These are phyloP conservation scores for Penicillium brevicompactum DNA, from an alignment of 2,329 filamentous ascomycete species.

Conservation along the genomic window DNA sequence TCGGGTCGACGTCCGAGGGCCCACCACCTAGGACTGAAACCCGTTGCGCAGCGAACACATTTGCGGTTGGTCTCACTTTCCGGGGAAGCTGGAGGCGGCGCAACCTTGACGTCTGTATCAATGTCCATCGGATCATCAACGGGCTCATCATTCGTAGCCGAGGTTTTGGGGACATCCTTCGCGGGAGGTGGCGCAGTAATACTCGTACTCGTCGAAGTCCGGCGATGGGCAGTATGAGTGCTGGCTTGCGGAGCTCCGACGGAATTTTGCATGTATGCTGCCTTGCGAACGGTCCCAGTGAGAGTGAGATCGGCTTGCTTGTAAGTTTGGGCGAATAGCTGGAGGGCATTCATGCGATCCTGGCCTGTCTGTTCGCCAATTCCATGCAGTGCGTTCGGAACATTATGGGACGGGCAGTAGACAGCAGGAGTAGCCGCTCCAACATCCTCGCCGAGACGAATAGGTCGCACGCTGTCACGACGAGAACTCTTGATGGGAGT, in stretches of 20 bases:
- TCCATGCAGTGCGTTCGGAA: constrained; percentile 72
- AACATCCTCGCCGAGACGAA: constrained; percentile 77
- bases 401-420: constrained; percentile 89
- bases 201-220: constrained; percentile 61
- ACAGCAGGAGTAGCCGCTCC: constrained; percentile 83
- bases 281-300: constrained; percentile 91
- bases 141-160: constrained; percentile 21
- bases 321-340: constrained; percentile 84
- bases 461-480: constrained; percentile 75
- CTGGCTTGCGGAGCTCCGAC: constrained; percentile 36
- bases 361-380: constrained; percentile 76
- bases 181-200: constrained; percentile 41
- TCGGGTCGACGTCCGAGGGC: constrained; percentile 57
- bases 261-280: constrained; percentile 63
- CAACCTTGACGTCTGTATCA: constrained; percentile 30
- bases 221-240: constrained; percentile 48
- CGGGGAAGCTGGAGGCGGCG: constrained; percentile 16
- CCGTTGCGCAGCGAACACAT: constrained; percentile 44
- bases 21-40: constrained; percentile 62
- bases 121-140: constrained; percentile 34
- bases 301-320: constrained; percentile 91
- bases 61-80: constrained; percentile 29
- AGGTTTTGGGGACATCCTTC: constrained; percentile 14
- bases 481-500: constrained; percentile 86
- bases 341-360: constrained; percentile 74